phyloP scores from a whole-genome alignment of 345 rosid species.

The Gynandropsis gynandra region DNA sequence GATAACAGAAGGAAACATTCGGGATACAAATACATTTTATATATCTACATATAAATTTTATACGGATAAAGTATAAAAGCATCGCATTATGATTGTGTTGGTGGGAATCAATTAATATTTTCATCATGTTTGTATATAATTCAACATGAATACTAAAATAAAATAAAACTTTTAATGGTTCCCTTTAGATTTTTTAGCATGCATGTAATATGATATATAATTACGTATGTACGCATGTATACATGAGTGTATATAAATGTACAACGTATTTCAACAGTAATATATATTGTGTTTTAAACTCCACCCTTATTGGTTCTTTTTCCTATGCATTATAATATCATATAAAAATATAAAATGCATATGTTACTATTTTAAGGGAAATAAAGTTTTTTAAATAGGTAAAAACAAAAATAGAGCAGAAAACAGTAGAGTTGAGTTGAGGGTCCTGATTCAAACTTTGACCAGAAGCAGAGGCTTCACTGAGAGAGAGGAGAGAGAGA shows the following conservation, averaged over 20 bases:
- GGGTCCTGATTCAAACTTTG: constrained; percentile 19
- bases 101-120: constrained; percentile 13
- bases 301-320: too few relatives aligned
- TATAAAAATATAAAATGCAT: not conserved
- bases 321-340: too few relatives aligned
- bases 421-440: not conserved
- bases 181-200: constrained; percentile 17
- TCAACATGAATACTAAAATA: too few relatives aligned
- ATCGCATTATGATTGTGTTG: constrained; percentile 9
- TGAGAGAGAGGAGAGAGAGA: constrained; percentile 8
- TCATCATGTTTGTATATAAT: too few relatives aligned
- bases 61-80: constrained; percentile 7
- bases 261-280: too few relatives aligned
- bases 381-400: not conserved
- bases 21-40: too few relatives aligned
- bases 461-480: constrained; percentile 12
- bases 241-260: too few relatives aligned
- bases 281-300: too few relatives aligned
- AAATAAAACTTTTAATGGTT: too few relatives aligned
- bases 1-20: too few relatives aligned
- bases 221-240: too few relatives aligned
- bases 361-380: not conserved
- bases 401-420: not conserved
- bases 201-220: constrained; percentile 14
- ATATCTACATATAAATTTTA: not conserved